Evolutionary conservation across 1,284 basidiomycete species (phyloP).

Genomic region (Pseudozyma sp.): DNA sequence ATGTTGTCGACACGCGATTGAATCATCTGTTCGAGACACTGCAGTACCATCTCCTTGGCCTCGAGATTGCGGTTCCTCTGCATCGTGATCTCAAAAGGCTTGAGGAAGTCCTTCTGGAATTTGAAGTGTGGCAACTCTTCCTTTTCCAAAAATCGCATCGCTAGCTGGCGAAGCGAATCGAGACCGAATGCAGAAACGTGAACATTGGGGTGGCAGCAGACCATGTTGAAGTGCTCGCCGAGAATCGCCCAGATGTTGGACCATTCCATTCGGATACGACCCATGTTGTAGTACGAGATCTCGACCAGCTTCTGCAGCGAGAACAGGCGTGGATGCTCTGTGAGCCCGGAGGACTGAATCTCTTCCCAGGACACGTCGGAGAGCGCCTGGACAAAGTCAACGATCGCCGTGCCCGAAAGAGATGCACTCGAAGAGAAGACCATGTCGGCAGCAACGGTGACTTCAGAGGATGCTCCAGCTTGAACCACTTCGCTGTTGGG

Average conservation of each 20-base stretch:
- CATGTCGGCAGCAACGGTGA: constrained; percentile 98
- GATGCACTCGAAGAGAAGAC: constrained; percentile 96
- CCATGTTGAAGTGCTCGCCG: constrained; percentile 99
- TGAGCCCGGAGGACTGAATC: constrained; percentile 94
- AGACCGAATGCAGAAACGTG: constrained; percentile 97
- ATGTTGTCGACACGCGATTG: constrained; percentile 94
- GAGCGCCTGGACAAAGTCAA: constrained; percentile 95
- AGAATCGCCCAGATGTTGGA: constrained; percentile 97
- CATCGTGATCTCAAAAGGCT: constrained; percentile 99
- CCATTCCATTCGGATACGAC: constrained; percentile 97
- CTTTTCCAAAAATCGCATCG: constrained; percentile 98
- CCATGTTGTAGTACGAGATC: constrained; percentile 99
- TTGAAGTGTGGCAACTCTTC: constrained; percentile 98
- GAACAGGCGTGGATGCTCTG: constrained; percentile 88
- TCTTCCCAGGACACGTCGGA: constrained; percentile 99
- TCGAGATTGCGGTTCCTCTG: constrained; percentile 94
- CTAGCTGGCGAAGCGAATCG: constrained; percentile 96
- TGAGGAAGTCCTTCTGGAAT: constrained; percentile 99
- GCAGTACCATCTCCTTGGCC: constrained; percentile 95
- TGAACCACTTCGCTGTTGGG: constrained; percentile 91
- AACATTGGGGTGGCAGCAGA: constrained; percentile 97
- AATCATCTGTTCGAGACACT: constrained; percentile 99
- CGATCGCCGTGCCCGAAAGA: constrained; percentile 93
- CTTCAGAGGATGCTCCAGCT: constrained; percentile 95
- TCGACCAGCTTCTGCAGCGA: constrained; percentile 98